Conservation (phyloP, 2,329 filamentous ascomycete species). For the Nemania abortiva region DNA sequence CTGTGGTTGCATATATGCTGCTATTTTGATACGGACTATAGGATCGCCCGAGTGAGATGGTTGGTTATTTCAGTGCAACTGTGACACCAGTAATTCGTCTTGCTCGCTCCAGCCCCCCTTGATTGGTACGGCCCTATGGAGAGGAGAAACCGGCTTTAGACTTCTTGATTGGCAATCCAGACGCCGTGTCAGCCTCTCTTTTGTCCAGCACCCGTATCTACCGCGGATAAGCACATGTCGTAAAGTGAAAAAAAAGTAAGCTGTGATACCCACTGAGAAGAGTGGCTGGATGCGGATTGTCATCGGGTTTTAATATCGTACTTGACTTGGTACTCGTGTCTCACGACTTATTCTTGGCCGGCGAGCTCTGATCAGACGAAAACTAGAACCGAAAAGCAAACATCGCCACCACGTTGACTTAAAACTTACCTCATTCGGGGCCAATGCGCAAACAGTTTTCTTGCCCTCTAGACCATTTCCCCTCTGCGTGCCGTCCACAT, state of each 20-base stretch:
- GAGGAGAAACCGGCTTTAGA: background rate
- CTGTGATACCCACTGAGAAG: constrained; percentile 6
- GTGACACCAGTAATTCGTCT: constrained; percentile 8
- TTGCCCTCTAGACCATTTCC: background rate
- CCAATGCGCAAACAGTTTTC: background rate
- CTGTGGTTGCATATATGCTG: constrained; percentile 31
- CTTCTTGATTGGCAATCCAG: constrained; percentile 32
- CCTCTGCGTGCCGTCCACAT: background rate
- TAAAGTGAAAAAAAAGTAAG: constrained; percentile 4
- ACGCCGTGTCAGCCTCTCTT: constrained; percentile 32
- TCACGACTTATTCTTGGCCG: constrained; percentile 10
- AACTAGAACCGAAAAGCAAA: constrained; percentile 1
- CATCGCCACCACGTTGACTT: background rate
- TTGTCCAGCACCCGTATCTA: constrained; percentile 27
- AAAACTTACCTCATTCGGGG: background rate
- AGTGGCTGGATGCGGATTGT: constrained; percentile 17
- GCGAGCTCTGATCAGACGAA: background rate
- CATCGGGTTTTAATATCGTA: too few species aligned
- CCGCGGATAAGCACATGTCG: constrained; percentile 20
- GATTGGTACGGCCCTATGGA: constrained; percentile 8
- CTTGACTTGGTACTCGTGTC: constrained; percentile 21
- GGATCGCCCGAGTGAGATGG: constrained; percentile 16
- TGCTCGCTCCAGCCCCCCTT: constrained; percentile 16
- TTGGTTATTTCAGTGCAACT: constrained; percentile 28
- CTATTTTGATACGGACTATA: constrained; percentile 37